Evolutionary conservation across 1,284 basidiomycete species (phyloP), one percentile per base, ranked within the genome.

Genomic region (Phaffia rhodozyma): DNA sequence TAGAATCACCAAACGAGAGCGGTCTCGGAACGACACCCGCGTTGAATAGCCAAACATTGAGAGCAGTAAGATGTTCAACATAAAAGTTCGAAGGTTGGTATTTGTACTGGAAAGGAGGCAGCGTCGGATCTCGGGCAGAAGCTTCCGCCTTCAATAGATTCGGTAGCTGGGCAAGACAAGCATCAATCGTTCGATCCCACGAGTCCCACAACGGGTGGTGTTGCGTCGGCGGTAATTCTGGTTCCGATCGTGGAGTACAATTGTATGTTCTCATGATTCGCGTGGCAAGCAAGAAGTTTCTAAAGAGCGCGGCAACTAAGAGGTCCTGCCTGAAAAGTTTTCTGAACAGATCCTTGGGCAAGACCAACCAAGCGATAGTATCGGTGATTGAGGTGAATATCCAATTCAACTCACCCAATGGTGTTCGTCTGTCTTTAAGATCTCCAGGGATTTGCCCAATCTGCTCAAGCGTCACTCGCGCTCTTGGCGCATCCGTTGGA

Each of bases 371-470:
- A 18, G 96, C 96, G 68, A 98, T 97, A 9, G 94, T 97, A 76
- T 98, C 94, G 21, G 94, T 98, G 68, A 98, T 91, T 51, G 94
- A 91, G 1, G 91, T 97, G 77, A 98, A 97, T 70, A 98, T 97
- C 94, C 96, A 98, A 75, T 97, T 97, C 32, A 98, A 83, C 76
- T 98, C 94, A 60, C 94, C 94, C 1, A 98, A 80, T 0, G 94
- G 94, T 3, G 96, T 97, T 29, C 92, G 83, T 43, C 94, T 83
- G 72, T 98, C 94, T 75, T 97, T 97, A 66, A 98, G 82, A 71
- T 97, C 91, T 5, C 96, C 94, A 0, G 94, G 96, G 23, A 98
- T 84, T 72, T 93, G 88, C 82, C 92, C 86, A 49, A 96, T 88
- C 86, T 93, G 90, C 71, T 97, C 92, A 38, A 87, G 81, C 1